These are phyloP conservation scores for Rhizopogon vesiculosus DNA, from an alignment of 768 basidiomycete species.

Conservation along the genomic window DNA sequence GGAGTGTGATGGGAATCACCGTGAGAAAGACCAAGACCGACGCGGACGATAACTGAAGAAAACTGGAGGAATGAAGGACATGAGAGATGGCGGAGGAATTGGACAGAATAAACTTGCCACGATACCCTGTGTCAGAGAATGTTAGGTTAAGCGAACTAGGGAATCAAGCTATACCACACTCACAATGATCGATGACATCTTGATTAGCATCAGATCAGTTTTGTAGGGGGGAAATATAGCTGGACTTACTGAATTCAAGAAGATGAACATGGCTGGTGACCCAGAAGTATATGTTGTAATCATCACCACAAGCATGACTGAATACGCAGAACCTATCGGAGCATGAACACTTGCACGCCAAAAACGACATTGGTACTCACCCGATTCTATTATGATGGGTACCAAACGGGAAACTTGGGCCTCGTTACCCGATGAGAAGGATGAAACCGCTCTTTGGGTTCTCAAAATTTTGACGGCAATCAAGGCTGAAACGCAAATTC, in stretches of 20 bases:
- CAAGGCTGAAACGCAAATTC: constrained; percentile 8
- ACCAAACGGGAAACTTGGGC: constrained; percentile 8
- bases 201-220: neutral
- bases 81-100: neutral
- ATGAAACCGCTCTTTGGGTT: constrained; percentile 10
- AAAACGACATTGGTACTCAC: constrained; percentile 1
- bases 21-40: constrained; percentile 16
- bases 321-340: constrained; percentile 13
- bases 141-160: neutral
- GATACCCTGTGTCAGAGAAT: constrained; percentile 6
- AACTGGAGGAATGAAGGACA: constrained; percentile 7
- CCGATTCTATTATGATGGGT: constrained; percentile 16
- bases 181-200: constrained; percentile 14
- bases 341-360: neutral
- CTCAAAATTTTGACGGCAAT: constrained; percentile 21
- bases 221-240: neutral
- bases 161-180: neutral
- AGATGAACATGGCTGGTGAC: constrained; percentile 12
- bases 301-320: constrained; percentile 12
- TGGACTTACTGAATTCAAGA: constrained; percentile 12
- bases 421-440: neutral
- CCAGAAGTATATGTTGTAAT: constrained; percentile 10
- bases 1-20: constrained; percentile 3
- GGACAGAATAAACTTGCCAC: constrained; percentile 9
- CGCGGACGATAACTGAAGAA: constrained; percentile 22